These are phyloP conservation scores for Sphagnum tenellum DNA, from an alignment of 225 moss, liverwort and hornwort genomes.

Conservation along the genomic window DNA sequence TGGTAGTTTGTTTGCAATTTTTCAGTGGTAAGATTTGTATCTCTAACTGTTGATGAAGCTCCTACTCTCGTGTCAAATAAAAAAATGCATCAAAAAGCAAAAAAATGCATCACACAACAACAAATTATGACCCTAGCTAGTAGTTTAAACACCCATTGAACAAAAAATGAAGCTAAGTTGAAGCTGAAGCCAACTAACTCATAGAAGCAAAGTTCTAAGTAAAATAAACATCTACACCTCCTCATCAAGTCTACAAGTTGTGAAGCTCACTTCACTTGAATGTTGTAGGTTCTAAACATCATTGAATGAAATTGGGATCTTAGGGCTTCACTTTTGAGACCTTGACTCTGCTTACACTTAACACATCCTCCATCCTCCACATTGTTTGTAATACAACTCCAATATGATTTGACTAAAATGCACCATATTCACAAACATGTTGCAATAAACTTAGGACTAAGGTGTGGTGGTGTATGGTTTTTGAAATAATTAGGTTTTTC, in stretches of 20 bases:
- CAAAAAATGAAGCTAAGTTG: background rate
- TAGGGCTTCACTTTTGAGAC: conserved; percentile 44
- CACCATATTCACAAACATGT: background rate
- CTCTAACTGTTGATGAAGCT: conserved; percentile 77
- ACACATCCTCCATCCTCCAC: conserved; percentile 31
- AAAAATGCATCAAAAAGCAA: background rate
- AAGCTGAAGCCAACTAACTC: background rate
- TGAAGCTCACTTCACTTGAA: conserved; percentile 62
- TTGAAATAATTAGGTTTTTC: too few species aligned
- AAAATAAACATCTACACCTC: background rate
- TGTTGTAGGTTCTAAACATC: conserved; percentile 89
- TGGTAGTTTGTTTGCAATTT: conserved; percentile 77
- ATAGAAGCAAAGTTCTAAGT: background rate
- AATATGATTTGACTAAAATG: background rate
- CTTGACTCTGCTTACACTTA: conserved; percentile 72
- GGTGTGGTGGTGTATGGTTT: too few species aligned
- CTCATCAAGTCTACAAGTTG: background rate
- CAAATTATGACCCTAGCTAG: background rate
- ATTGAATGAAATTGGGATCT: conserved; percentile 79
- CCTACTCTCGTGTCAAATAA: conserved; percentile 22
- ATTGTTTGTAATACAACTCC: conserved; percentile 23
- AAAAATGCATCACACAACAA: background rate
- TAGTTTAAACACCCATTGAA: background rate
- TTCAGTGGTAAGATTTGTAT: conserved; percentile 61
- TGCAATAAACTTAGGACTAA: too few species aligned